These are phyloP conservation scores for Kockovaella imperatae DNA, from an alignment of 768 basidiomycete species.

Conservation along the genomic window DNA sequence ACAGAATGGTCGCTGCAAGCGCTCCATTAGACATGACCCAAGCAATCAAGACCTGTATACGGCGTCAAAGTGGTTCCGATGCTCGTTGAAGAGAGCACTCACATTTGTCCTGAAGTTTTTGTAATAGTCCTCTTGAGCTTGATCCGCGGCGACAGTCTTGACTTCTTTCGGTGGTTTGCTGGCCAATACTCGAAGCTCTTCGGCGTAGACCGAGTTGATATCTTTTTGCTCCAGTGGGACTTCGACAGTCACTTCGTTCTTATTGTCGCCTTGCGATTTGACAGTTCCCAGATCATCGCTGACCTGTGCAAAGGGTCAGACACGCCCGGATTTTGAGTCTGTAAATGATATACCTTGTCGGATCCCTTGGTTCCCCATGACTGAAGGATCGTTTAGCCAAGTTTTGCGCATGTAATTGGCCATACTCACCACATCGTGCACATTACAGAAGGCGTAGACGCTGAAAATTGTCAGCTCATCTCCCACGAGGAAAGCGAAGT, in stretches of 20 bases:
- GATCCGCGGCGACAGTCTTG: slow-evolving; percentile 42
- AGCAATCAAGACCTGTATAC: slow-evolving; percentile 59
- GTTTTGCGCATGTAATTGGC: not conserved
- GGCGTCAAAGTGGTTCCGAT: slow-evolving; percentile 8
- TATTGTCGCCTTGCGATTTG: slow-evolving; percentile 52
- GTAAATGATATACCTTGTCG: slow-evolving; percentile 57
- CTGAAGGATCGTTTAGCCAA: slow-evolving; percentile 5
- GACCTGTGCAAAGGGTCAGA: no score
- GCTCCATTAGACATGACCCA: slow-evolving; percentile 81
- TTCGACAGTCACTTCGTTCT: slow-evolving; percentile 76
- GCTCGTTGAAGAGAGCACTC: slow-evolving; percentile 35
- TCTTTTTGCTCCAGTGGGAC: slow-evolving; percentile 83
- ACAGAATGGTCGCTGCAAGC: slow-evolving; percentile 68
- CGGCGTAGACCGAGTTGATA: slow-evolving; percentile 59
- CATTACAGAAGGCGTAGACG: slow-evolving; percentile 54
- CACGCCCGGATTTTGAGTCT: no score
- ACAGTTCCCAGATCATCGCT: slow-evolving; percentile 76
- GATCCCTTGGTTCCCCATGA: slow-evolving; percentile 96
- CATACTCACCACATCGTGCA: slow-evolving; percentile 43
- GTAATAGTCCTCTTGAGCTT: slow-evolving; percentile 45
- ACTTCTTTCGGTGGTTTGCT: slow-evolving; percentile 71
- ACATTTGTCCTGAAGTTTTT: slow-evolving; percentile 76
- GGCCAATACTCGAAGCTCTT: slow-evolving; percentile 72
- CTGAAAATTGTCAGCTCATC: slow-evolving; percentile 34
- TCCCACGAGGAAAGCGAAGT: slow-evolving; percentile 2